These are phyloP conservation scores for Aspergillus proliferans DNA, from an alignment of 2,329 filamentous ascomycete species.

Conservation along the genomic window DNA sequence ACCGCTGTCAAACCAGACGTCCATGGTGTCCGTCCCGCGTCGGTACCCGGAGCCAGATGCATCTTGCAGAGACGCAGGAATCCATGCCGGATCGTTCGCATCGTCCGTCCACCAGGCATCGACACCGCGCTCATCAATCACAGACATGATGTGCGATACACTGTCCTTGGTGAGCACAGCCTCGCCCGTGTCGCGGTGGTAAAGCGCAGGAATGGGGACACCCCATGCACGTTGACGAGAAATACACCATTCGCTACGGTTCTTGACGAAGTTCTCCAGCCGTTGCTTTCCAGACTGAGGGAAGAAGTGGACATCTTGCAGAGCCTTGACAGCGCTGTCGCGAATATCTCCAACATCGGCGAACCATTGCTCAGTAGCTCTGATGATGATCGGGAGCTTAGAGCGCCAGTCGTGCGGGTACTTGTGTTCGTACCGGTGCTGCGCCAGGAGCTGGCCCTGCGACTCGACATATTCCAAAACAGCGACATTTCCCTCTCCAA, in stretches of 20 bases:
- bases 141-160: slow-evolving; percentile 75
- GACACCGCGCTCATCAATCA: slow-evolving; percentile 71
- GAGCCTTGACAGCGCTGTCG: slow-evolving; percentile 59
- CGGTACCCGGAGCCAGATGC: slow-evolving; percentile 48
- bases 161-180: slow-evolving; percentile 73
- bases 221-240: slow-evolving; percentile 95
- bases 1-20: slow-evolving; percentile 98
- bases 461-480: slow-evolving; percentile 64
- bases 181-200: slow-evolving; percentile 60
- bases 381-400: slow-evolving; percentile 81
- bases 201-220: slow-evolving; percentile 88
- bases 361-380: slow-evolving; percentile 97
- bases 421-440: slow-evolving; percentile 74
- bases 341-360: slow-evolving; percentile 85
- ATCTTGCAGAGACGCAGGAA: slow-evolving; percentile 56
- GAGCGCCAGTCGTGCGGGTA: slow-evolving; percentile 98
- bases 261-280: slow-evolving; percentile 77
- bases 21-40: slow-evolving; percentile 92
- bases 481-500: slow-evolving; percentile 61
- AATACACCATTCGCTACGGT: slow-evolving; percentile 94
- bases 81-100: slow-evolving; percentile 69
- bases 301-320: slow-evolving; percentile 70
- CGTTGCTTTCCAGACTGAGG: slow-evolving; percentile 67
- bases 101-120: slow-evolving; percentile 92
- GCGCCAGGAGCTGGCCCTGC: slow-evolving; percentile 57